phyloP scores from a whole-genome alignment of 257 asterid species.

The Ilex asprella region DNA sequence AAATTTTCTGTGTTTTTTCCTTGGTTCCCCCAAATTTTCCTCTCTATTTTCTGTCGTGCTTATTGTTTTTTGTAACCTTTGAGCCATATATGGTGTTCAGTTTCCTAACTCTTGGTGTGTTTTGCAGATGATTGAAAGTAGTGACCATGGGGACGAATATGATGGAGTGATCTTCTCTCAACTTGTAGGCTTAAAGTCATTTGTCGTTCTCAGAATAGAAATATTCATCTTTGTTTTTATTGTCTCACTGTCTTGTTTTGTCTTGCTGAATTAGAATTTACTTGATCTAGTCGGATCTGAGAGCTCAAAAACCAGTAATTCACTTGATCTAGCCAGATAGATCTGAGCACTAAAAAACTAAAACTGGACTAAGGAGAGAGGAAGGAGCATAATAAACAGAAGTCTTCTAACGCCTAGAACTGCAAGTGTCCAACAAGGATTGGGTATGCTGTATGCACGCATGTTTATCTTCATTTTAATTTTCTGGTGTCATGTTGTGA shows the following conservation, averaged over 20 bases:
- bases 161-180: slow-evolving; percentile 97
- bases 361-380: slow-evolving; percentile 89
- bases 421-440: slow-evolving; percentile 37
- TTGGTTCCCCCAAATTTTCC: neutral
- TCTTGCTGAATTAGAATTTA: slow-evolving; percentile 50
- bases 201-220: slow-evolving; percentile 10
- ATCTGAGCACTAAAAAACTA: slow-evolving; percentile 36
- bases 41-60: neutral
- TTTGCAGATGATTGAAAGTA: too few relatives aligned
- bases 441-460: too few relatives aligned
- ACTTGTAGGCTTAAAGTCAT: slow-evolving; percentile 49
- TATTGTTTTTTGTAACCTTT: neutral
- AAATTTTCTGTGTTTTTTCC: neutral
- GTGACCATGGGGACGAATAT: slow-evolving; percentile 46
- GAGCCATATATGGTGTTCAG: neutral
- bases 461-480: too few relatives aligned
- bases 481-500: too few relatives aligned
- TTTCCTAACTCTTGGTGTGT: neutral
- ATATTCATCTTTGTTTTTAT: slow-evolving; percentile 1
- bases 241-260: slow-evolving; percentile 11
- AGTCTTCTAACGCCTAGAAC: slow-evolving; percentile 99
- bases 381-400: slow-evolving; percentile 97
- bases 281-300: slow-evolving; percentile 98
- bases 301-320: slow-evolving; percentile 36
- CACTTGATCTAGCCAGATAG: too few relatives aligned